phyloP scores from a whole-genome alignment of 768 basidiomycete species.

The Lactifluus echinatus region DNA sequence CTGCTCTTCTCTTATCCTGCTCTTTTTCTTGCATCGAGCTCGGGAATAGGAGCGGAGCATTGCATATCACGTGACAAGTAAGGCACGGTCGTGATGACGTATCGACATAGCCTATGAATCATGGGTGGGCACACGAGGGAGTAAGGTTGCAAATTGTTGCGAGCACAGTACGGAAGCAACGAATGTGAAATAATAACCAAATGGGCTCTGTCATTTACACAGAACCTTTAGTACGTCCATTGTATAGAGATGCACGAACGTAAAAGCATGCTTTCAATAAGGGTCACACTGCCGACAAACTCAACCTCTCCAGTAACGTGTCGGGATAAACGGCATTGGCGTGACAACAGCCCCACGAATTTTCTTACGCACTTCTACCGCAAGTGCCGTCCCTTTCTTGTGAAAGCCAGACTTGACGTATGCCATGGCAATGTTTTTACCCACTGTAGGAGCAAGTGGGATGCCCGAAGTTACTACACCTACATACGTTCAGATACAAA shows the following conservation, averaged over 20 bases:
- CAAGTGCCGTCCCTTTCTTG: constrained; percentile 83
- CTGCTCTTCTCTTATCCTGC: too few relatives aligned
- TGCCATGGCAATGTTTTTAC: constrained; percentile 94
- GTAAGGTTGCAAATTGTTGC: not conserved
- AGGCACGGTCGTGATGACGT: too few relatives aligned
- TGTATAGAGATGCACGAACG: not conserved
- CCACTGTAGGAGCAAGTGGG: constrained; percentile 74
- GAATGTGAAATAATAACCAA: not conserved
- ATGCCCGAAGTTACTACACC: constrained; percentile 89
- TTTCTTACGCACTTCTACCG: constrained; percentile 80
- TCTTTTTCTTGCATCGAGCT: not conserved
- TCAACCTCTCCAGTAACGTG: constrained; percentile 70
- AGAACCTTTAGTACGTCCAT: not conserved
- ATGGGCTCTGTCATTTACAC: not conserved
- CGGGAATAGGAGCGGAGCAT: not conserved
- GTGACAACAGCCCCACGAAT: constrained; percentile 63
- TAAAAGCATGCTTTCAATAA: not conserved
- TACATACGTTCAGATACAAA: constrained; percentile 21
- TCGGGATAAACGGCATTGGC: constrained; percentile 81
- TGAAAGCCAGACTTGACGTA: constrained; percentile 77
- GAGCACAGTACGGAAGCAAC: not conserved
- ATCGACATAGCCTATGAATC: too few relatives aligned
- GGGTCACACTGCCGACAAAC: not conserved
- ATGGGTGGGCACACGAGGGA: not conserved
- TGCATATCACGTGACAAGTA: too few relatives aligned